These are phyloP conservation scores for Pythium sukuiense DNA, from an alignment of 352 stramenopile species.

Conservation along the genomic window DNA sequence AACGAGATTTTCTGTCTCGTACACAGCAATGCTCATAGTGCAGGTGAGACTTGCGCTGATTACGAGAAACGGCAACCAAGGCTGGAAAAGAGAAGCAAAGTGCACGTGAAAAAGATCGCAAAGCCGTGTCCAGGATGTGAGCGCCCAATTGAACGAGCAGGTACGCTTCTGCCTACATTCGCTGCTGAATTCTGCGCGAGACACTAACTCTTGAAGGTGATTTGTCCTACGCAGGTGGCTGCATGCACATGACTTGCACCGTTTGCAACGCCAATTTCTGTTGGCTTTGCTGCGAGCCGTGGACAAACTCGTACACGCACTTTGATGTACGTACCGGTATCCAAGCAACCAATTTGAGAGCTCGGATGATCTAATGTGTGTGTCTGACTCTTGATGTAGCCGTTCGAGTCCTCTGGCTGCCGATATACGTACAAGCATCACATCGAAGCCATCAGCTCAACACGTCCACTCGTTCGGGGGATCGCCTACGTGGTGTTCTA, in stretches of 20 bases:
- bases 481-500: background rate
- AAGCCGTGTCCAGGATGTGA: background rate
- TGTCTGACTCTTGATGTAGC: slow-evolving; percentile 24
- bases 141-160: background rate
- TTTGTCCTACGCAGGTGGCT: slow-evolving; percentile 23
- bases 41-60: background rate
- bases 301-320: background rate
- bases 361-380: no score
- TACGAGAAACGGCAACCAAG: background rate
- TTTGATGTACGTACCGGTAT: slow-evolving; percentile 7
- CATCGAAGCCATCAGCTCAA: background rate
- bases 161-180: background rate
- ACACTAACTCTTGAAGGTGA: background rate
- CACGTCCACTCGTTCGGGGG: background rate
- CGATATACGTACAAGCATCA: background rate
- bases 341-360: no score
- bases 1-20: background rate
- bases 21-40: background rate
- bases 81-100: background rate
- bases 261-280: slow-evolving; percentile 9
- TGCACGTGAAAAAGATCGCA: background rate
- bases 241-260: slow-evolving; percentile 24
- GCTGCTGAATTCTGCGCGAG: no score
- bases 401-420: background rate
- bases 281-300: background rate